Base-by-base conservation (phyloP, 192 early-diverging fungal species). In the Entophlyctis luteolus region DNA sequence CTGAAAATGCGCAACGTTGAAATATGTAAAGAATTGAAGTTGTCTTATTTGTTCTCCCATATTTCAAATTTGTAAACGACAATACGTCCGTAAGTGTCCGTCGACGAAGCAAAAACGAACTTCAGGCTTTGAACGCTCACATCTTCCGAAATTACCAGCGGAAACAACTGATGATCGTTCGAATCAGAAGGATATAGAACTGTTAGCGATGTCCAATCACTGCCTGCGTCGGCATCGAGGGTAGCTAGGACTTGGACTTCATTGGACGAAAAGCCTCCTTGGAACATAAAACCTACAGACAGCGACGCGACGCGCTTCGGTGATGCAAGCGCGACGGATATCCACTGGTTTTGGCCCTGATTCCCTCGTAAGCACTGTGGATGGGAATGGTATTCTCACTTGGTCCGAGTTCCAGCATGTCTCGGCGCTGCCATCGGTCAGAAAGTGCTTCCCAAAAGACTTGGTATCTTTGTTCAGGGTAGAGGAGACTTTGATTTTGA, bases 391-490 rank as follows among this genome's bases (percentile, higher is more conserved):
- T 42, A n/a, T 42, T 8, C 10, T 42, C 39, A 88, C 89, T 74
- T 89, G 85, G 65, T 93, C 92, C 22, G 90, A 93, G 76, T 94
- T 95, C 94, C 94, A 97, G 76, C 94, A 97, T 0, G 94, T 97
- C 55, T 95, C 93, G 35, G 75, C 72, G 66, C 65, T 84, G 27
- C 81, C 80, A 70, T 97, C 94, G 14, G 83, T 89, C 32, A 97
- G 72, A 73, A 84, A 78, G 55, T 93, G 84, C 65, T 93, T 95
- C 59, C 93, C 94, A 63, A 84, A 92, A 39, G 76, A 81, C 18
- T 79, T 71, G 5, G 75, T 78, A 65, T 97, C 92, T 25, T 86
- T 82, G 78, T 92, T 91, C 23, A 93, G 80, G 10, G 92, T 90
- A 6, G 94, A 95, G 78, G 89, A 91, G 28, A 94, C 92, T 65